A percentile compares a stretch with the other conserved stretches of the same genome.
phyloP scores from a whole-genome alignment of 306 rosid species.

The Dryas drummondii region DNA sequence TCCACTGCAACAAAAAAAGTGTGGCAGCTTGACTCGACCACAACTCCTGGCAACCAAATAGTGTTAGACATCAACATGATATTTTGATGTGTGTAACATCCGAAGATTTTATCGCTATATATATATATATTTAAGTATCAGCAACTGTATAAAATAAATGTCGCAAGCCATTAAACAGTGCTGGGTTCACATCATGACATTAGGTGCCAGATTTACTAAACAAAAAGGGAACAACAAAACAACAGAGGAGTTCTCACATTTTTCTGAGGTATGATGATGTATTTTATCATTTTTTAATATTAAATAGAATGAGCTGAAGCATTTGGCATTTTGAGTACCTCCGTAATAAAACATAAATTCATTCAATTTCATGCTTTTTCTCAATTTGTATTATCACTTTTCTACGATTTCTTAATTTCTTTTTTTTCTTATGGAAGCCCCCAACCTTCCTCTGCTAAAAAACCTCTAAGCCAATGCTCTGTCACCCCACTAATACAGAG shows the following conservation, averaged over 20 bases:
- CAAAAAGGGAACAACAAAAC: neutral
- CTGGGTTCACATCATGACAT: neutral
- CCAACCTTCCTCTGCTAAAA: neutral
- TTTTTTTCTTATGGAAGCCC: neutral
- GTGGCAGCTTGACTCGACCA: constrained; percentile 59
- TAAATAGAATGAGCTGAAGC: neutral
- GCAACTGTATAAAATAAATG: neutral
- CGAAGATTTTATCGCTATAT: neutral
- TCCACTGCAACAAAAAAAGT: constrained; percentile 64
- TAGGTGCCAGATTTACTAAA: neutral
- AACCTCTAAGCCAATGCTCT: neutral
- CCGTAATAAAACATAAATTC: neutral
- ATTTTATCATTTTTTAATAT: no score
- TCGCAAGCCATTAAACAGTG: neutral
- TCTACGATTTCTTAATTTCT: neutral
- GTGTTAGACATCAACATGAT: neutral
- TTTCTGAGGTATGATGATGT: no score
- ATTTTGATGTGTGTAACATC: neutral
- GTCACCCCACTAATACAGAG: neutral
- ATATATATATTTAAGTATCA: neutral
- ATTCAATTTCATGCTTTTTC: neutral
- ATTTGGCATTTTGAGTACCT: neutral
- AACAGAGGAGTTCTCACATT: no score
- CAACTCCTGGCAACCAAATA: constrained; percentile 42
- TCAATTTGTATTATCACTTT: neutral